Evolutionary conservation across 2,329 filamentous ascomycete genomes (phyloP).

Genomic region (Albifimbria verrucaria): DNA sequence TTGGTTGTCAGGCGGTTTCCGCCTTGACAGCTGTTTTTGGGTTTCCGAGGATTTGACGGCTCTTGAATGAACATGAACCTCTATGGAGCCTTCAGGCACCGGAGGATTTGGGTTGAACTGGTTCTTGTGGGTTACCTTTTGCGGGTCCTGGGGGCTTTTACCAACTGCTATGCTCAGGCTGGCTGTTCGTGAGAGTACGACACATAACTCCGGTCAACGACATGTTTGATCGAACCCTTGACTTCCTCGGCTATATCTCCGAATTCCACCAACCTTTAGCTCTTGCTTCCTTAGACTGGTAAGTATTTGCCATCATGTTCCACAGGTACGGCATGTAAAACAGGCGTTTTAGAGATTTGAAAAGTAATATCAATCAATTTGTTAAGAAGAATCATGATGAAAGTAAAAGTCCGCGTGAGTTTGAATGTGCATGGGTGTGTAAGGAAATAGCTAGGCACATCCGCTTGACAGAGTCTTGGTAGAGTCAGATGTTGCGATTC

Average conservation of each 20-base stretch:
- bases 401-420: too few species aligned
- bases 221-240: neutral
- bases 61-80: too few species aligned
- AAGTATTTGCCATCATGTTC: neutral
- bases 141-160: slow-evolving; percentile 35
- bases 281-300: neutral
- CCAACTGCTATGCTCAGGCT: slow-evolving; percentile 15
- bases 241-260: neutral
- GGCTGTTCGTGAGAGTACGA: too few species aligned
- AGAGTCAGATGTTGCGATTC: too few species aligned
- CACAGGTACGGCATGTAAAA: neutral
- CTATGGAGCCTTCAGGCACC: slow-evolving; percentile 21
- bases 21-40: slow-evolving; percentile 25
- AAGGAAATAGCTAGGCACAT: too few species aligned
- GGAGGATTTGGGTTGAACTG: slow-evolving; percentile 27
- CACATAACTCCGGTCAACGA: too few species aligned
- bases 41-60: slow-evolving; percentile 39
- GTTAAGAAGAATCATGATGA: neutral
- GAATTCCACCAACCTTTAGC: too few species aligned
- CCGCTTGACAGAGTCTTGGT: too few species aligned
- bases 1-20: slow-evolving; percentile 17
- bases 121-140: slow-evolving; percentile 31
- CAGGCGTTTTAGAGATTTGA: neutral
- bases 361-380: neutral
- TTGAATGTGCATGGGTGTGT: too few species aligned